Evolutionary conservation across 192 early-diverging fungal genomes (phyloP).

Genomic region (Phlyctochytrium bullatum): DNA sequence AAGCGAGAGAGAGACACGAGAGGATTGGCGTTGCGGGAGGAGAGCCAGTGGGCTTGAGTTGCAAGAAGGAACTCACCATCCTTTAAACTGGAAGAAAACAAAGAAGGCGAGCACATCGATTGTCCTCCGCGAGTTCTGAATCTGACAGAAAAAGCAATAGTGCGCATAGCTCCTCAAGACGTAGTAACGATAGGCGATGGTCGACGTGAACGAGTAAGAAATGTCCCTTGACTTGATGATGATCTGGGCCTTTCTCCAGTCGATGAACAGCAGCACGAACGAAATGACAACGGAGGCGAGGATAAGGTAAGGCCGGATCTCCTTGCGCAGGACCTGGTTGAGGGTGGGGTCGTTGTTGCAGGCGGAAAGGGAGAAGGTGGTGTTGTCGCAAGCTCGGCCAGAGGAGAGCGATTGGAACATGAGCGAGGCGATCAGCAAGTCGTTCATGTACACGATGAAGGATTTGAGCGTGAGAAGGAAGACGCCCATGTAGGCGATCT

Average conservation of each 20-base stretch:
- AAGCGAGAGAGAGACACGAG: too few relatives aligned
- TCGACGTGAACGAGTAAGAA: slow-evolving; percentile 69
- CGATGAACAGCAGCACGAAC: slow-evolving; percentile 65
- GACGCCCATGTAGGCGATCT: slow-evolving; percentile 53
- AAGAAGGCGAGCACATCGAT: slow-evolving; percentile 75
- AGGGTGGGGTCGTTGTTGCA: not conserved
- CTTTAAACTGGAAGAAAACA: slow-evolving; percentile 83
- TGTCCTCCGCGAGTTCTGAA: slow-evolving; percentile 61
- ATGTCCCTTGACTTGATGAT: slow-evolving; percentile 74
- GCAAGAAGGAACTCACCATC: slow-evolving; percentile 36
- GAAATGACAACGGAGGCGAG: slow-evolving; percentile 66
- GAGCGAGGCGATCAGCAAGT: slow-evolving; percentile 72
- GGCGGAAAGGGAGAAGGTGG: not conserved
- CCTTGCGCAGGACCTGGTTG: slow-evolving; percentile 3
- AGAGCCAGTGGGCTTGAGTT: not conserved
- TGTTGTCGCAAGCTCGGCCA: not conserved
- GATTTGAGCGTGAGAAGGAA: slow-evolving; percentile 68
- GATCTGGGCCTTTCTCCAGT: slow-evolving; percentile 62
- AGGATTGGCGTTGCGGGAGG: not conserved
- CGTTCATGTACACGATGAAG: slow-evolving; percentile 75
- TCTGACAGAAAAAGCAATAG: slow-evolving; percentile 77
- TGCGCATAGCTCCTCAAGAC: slow-evolving; percentile 70
- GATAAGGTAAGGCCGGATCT: slow-evolving; percentile 36
- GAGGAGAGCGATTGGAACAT: slow-evolving; percentile 38
- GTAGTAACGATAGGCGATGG: slow-evolving; percentile 76